phyloP scores from a whole-genome alignment of 768 basidiomycete genomes.

The Pleurotus eryngii region DNA sequence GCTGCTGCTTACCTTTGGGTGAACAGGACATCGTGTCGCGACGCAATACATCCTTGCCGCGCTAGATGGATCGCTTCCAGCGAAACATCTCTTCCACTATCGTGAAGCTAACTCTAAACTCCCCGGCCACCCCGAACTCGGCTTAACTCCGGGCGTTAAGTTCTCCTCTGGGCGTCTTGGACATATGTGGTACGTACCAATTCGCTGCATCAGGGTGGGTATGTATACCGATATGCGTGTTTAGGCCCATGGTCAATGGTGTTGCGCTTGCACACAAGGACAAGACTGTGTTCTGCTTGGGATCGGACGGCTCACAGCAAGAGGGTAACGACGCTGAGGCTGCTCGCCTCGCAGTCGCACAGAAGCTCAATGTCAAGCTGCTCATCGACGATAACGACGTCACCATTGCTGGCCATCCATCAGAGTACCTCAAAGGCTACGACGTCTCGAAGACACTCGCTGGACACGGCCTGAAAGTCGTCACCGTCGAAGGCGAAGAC shows the following conservation, averaged over 20 bases:
- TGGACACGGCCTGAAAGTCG: constrained; percentile 80
- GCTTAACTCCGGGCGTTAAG: constrained; percentile 88
- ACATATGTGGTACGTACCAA: constrained; percentile 67
- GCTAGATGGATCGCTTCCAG: constrained; percentile 66
- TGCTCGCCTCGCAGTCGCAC: constrained; percentile 81
- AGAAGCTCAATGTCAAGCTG: constrained; percentile 79
- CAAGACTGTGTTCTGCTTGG: constrained; percentile 78
- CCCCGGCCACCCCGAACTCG: constrained; percentile 87
- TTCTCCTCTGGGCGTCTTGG: constrained; percentile 93
- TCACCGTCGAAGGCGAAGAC: constrained; percentile 74
- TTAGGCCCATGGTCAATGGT: constrained; percentile 77
- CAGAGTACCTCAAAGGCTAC: constrained; percentile 80
- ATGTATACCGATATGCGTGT: not conserved
- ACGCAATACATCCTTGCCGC: constrained; percentile 85
- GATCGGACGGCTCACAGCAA: constrained; percentile 89
- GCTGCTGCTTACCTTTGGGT: not conserved
- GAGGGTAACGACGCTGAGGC: constrained; percentile 92
- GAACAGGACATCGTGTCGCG: constrained; percentile 80
- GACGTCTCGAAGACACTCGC: constrained; percentile 65
- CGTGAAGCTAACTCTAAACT: constrained; percentile 84
- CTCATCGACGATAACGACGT: constrained; percentile 91
- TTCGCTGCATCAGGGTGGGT: not conserved
- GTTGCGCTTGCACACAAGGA: constrained; percentile 75
- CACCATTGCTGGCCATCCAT: constrained; percentile 90
- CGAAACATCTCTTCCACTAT: constrained; percentile 80